phyloP scores from a whole-genome alignment of 768 basidiomycete species.

The Kwoniella heveanensis region DNA sequence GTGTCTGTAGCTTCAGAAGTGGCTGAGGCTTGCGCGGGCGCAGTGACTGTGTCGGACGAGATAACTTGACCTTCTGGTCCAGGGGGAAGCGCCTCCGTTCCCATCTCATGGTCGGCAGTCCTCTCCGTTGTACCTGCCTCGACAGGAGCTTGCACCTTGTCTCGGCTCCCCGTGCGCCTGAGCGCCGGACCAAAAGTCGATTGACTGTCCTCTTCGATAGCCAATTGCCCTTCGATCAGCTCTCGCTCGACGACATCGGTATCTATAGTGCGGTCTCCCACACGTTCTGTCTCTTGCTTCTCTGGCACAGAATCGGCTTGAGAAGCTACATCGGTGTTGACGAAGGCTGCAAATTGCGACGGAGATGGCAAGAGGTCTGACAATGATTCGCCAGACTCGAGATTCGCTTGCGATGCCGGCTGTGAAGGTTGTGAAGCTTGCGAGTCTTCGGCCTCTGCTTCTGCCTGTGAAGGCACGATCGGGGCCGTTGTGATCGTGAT shows the following conservation, averaged over 20 bases:
- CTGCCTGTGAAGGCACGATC: neutral
- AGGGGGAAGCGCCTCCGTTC: neutral
- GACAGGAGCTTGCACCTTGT: neutral
- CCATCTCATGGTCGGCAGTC: conserved; percentile 1
- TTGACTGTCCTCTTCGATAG: neutral
- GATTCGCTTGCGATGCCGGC: neutral
- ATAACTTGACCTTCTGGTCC: conserved; percentile 17
- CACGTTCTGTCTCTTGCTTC: neutral
- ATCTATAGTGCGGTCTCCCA: neutral
- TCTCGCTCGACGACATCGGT: conserved; percentile 1
- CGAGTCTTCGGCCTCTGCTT: neutral
- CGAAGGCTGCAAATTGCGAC: neutral
- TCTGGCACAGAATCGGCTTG: neutral
- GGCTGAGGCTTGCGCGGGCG: neutral
- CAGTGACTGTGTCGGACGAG: conserved; percentile 8
- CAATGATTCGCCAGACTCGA: neutral
- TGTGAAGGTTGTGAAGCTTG: neutral
- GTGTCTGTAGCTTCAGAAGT: neutral
- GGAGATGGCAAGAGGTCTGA: conserved; percentile 1
- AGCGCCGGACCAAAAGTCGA: neutral
- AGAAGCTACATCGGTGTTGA: neutral
- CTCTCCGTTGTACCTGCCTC: neutral
- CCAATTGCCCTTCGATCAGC: neutral
- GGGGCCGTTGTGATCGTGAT: neutral
- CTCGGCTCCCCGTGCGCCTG: neutral